Percentiles rank a stretch among this genome's conserved stretches.
phyloP scores from a whole-genome alignment of 2,329 filamentous ascomycete species.

The Diplodia intermedia region DNA sequence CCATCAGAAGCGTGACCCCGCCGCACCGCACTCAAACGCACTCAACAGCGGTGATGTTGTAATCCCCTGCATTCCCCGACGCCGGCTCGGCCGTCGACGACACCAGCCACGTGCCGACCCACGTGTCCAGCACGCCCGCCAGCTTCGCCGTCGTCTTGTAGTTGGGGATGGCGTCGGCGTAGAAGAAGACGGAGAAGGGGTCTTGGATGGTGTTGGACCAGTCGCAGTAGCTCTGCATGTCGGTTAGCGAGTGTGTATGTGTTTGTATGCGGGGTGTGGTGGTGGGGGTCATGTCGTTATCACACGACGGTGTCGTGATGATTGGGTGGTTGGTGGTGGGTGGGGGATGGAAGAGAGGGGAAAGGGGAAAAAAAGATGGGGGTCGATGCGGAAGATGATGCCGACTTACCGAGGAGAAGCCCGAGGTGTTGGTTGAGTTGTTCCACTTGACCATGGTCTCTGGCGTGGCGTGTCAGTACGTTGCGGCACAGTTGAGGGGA shows the following conservation, averaged over 20 bases:
- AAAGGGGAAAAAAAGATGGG: background rate
- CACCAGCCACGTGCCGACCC: conserved; percentile 28
- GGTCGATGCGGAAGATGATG: too few species aligned
- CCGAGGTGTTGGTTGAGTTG: conserved; percentile 8
- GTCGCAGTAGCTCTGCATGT: conserved; percentile 28
- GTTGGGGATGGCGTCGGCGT: conserved; percentile 29
- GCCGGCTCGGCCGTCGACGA: background rate
- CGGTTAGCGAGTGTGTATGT: background rate
- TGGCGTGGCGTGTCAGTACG: background rate
- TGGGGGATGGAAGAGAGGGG: background rate
- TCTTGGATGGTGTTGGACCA: conserved; percentile 22
- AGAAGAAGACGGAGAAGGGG: conserved; percentile 30
- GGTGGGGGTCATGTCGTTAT: too few species aligned
- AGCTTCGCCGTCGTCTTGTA: conserved; percentile 21
- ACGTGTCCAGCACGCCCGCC: conserved; percentile 13
- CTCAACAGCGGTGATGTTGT: conserved; percentile 16
- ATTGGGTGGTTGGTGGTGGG: background rate
- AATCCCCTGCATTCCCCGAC: conserved; percentile 14
- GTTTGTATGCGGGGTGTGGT: background rate
- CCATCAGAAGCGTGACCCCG: too few species aligned
- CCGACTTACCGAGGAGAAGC: conserved; percentile 24
- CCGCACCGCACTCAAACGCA: conserved; percentile 3
- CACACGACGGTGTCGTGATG: background rate
- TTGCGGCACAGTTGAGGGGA: too few species aligned
- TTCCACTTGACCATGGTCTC: conserved; percentile 31